A percentile compares a stretch with the other conserved stretches of the same genome.
These are phyloP conservation scores for Hypoxylon sp. DNA, from an alignment of 2,329 filamentous ascomycete genomes.

Conservation along the genomic window DNA sequence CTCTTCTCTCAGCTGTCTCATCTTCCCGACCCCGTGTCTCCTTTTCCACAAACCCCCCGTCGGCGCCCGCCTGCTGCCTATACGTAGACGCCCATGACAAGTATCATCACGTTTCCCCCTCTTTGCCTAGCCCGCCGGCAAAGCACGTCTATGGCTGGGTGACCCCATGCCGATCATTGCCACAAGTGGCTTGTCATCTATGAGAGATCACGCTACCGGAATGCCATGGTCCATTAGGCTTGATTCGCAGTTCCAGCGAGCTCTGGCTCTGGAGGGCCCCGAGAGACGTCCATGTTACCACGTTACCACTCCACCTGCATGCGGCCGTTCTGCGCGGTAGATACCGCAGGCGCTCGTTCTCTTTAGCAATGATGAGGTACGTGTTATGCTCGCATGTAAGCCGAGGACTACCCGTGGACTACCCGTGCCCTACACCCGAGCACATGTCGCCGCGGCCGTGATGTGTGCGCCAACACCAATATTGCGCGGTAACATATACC, in stretches of 20 bases:
- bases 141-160: constrained; percentile 26
- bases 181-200: constrained; percentile 18
- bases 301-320: constrained; percentile 15
- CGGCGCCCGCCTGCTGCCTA: too few species aligned
- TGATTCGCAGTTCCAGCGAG: constrained; percentile 23
- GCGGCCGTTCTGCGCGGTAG: constrained; percentile 11
- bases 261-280: constrained; percentile 1
- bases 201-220: constrained; percentile 34
- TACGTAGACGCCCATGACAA: too few species aligned
- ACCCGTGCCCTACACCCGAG: too few species aligned
- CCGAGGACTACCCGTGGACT: too few species aligned
- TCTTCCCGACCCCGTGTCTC: neutral
- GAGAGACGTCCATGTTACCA: constrained; percentile 18
- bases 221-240: constrained; percentile 27
- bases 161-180: constrained; percentile 30
- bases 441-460: too few species aligned
- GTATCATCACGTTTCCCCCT: constrained; percentile 25
- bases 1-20: constrained; percentile 14
- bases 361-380: too few species aligned
- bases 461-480: too few species aligned
- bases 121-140: constrained; percentile 34
- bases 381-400: too few species aligned
- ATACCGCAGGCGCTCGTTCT: constrained; percentile 1
- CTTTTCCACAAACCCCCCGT: constrained; percentile 21
- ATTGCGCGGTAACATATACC: too few species aligned